Conservation (phyloP, 2,329 filamentous ascomycete genomes). For the Cryoendolithus antarcticus region DNA sequence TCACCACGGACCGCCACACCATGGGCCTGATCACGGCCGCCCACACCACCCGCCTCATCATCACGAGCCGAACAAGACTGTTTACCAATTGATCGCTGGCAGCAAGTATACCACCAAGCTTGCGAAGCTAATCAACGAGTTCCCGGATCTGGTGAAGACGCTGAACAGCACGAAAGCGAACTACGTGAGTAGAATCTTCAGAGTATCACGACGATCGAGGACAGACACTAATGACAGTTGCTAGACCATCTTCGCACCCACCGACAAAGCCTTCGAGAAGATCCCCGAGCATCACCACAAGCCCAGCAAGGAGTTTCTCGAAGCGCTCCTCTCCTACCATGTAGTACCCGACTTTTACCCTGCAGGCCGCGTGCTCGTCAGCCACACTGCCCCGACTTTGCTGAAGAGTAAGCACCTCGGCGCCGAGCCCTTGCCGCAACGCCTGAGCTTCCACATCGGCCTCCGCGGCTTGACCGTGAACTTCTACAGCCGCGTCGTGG, state of each 20-base stretch:
- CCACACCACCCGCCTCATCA: slow-evolving; percentile 28
- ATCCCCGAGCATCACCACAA: slow-evolving; percentile 44
- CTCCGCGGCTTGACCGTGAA: slow-evolving; percentile 58
- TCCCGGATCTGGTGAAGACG: slow-evolving; percentile 56
- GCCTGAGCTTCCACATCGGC: slow-evolving; percentile 55
- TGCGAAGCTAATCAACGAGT: slow-evolving; percentile 59
- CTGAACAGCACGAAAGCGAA: slow-evolving; percentile 66
- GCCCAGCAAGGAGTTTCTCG: slow-evolving; percentile 57
- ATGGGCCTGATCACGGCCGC: slow-evolving; percentile 18
- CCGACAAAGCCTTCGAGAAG: slow-evolving; percentile 62
- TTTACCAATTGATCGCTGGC: slow-evolving; percentile 67
- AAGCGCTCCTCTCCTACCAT: slow-evolving; percentile 63
- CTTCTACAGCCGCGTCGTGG: slow-evolving; percentile 60
- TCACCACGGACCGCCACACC: slow-evolving; percentile 18
- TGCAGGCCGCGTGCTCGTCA: slow-evolving; percentile 50
- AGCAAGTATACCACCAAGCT: slow-evolving; percentile 69
- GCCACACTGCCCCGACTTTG: slow-evolving; percentile 63
- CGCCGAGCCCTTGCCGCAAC: slow-evolving; percentile 48
- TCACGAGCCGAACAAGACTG: slow-evolving; percentile 50
- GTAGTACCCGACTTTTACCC: slow-evolving; percentile 56
- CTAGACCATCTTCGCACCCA: slow-evolving; percentile 70
- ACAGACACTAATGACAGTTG: too few relatives aligned
- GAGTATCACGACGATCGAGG: too few relatives aligned
- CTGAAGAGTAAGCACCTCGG: slow-evolving; percentile 49
- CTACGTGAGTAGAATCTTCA: slow-evolving; percentile 33